Base-by-base conservation (phyloP, 129 eudicot genomes). In the Deinandra increscens region DNA sequence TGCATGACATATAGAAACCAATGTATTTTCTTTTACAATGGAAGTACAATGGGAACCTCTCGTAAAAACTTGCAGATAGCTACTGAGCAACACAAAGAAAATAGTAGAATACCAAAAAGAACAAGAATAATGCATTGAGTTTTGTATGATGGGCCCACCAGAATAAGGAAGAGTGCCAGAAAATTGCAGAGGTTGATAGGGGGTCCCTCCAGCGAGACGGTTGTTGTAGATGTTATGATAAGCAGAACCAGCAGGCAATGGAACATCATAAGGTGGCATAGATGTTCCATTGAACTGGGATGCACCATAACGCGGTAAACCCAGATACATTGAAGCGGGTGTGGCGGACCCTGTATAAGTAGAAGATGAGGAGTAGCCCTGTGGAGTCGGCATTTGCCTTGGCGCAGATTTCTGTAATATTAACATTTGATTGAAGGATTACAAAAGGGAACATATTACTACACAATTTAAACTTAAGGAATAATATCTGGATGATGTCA, bases 261-360 rank as follows among this genome's bases (percentile, higher is more conserved):
- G 97, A 72, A 69, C 91, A 61, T 91, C 94, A 81, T 88, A 91
- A 39, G 96, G 87, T 33, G 94, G 94, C 72, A 86, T 36, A 18
- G 96, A 88, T 38, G 96, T 22, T 75, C 86, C 91, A 56, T 88
- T 86, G 71, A 84, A 86, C 18, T 86, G 9, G 38, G 96, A 82
- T 46, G 95, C 71, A 11, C 89, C 95, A 75, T 92, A 88, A 43
- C 94, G 91, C 14, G 88, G 90, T 60, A 80, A 86, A 63, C 93
- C 91, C 86, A 91, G 73, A 66, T 91, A 88, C 87, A 85, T 87
- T 17, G 97, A 91, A 51, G 97, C 83, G 18, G 96, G 88, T 7
- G 89, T 81, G 62, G 87, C 91, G 23, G 94, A 81, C 22, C 86
- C 87, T 14, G 73, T 78, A 79, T 86, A 88, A 5, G 98, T 86